Percentiles rank a stretch among this genome's conserved stretches.
Evolutionary conservation across 73 alveolate genomes (phyloP).

Genomic region (Paramecium primaurelia): DNA sequence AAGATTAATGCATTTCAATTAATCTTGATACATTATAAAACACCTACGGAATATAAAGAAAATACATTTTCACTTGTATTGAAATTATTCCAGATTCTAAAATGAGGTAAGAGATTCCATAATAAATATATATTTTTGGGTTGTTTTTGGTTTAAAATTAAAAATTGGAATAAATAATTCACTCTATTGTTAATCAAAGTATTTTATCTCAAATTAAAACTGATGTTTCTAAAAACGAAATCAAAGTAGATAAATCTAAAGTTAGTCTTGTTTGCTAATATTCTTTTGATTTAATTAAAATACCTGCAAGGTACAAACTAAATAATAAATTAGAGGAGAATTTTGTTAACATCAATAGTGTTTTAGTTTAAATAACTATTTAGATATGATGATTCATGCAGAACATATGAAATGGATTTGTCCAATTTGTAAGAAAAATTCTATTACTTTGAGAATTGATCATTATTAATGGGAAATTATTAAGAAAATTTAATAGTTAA

Average conservation of each 20-base stretch:
- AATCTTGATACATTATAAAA: neutral
- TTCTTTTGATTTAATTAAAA: neutral
- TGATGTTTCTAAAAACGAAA: neutral
- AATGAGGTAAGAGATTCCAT: neutral
- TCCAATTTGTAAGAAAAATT: neutral
- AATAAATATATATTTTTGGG: neutral
- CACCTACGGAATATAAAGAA: neutral
- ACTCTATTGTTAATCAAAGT: neutral
- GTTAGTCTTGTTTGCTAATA: neutral
- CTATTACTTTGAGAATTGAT: neutral
- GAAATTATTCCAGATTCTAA: neutral
- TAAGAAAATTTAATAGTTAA: neutral
- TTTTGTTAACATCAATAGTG: slow-evolving; percentile 32
- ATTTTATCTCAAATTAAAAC: neutral
- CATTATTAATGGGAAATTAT: neutral
- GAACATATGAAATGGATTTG: slow-evolving; percentile 32
- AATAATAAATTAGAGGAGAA: neutral
- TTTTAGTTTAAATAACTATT: neutral
- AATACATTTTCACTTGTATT: neutral
- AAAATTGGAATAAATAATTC: neutral
- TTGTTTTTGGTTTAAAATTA: neutral
- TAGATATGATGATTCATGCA: slow-evolving; percentile 25
- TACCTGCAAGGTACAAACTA: slow-evolving; percentile 39
- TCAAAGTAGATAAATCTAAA: neutral
- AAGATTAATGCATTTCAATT: neutral